Percentiles rank a stretch among this genome's conserved stretches.
phyloP scores from a whole-genome alignment of 805 yeast genomes.

The Pichia pseudocactophila region DNA sequence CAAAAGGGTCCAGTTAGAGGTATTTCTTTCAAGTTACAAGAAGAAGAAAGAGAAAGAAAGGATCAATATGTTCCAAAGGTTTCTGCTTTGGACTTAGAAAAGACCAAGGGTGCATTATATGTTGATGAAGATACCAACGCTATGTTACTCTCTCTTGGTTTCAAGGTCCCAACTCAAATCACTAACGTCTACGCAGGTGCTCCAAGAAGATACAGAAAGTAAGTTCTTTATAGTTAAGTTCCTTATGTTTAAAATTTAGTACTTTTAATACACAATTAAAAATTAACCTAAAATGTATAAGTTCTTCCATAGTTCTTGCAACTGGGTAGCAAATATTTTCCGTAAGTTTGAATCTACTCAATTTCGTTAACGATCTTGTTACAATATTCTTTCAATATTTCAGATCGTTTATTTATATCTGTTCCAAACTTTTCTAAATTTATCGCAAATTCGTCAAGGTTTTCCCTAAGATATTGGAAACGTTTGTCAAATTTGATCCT shows the following conservation, averaged over 20 bases:
- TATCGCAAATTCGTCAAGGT: constrained; percentile 16
- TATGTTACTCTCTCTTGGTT: constrained; percentile 89
- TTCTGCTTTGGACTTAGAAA: constrained; percentile 97
- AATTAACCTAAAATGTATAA: not conserved
- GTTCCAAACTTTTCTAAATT: constrained; percentile 19
- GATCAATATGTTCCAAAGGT: constrained; percentile 99
- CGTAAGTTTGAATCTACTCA: constrained; percentile 9
- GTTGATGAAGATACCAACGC: constrained; percentile 96
- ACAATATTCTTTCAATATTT: constrained; percentile 35
- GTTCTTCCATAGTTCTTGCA: no score
- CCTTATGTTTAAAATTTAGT: constrained; percentile 7
- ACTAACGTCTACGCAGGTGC: constrained; percentile 80
- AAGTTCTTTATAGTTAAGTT: constrained; percentile 29
- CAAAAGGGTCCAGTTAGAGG: constrained; percentile 99
- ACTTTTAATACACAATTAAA: not conserved
- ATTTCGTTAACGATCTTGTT: constrained; percentile 28
- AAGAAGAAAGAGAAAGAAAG: constrained; percentile 99
- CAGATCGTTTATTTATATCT: constrained; percentile 30
- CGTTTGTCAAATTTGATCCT: constrained; percentile 33
- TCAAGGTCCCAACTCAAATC: constrained; percentile 79
- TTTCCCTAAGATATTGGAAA: constrained; percentile 20
- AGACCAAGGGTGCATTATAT: constrained; percentile 92
- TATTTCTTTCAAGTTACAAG: constrained; percentile 99
- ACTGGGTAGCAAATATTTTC: no score
- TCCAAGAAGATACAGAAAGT: constrained; percentile 82